phyloP scores from a whole-genome alignment of 1,139 yeast genomes.

The Blastobotrys petasosporus region DNA sequence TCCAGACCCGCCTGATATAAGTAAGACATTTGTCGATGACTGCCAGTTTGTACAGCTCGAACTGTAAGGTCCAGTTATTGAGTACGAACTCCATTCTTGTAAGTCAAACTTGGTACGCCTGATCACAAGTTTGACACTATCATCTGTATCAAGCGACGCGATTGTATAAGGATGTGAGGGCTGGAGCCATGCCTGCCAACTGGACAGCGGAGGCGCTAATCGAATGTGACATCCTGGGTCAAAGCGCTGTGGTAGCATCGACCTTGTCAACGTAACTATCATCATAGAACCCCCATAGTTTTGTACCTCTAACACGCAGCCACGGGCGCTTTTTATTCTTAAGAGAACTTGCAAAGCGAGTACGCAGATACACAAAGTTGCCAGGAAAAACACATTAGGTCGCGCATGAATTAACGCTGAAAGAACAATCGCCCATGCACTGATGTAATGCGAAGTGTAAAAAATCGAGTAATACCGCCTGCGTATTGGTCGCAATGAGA shows the following conservation, averaged over 20 bases:
- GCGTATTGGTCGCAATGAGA: conserved; percentile 57
- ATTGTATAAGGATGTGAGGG: conserved; percentile 82
- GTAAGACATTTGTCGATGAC: conserved; percentile 48
- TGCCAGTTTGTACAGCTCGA: conserved; percentile 23
- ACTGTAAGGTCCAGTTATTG: conserved; percentile 31
- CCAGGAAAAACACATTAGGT: conserved; percentile 55
- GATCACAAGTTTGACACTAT: conserved; percentile 40
- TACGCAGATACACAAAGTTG: conserved; percentile 44
- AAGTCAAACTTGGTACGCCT: conserved; percentile 6
- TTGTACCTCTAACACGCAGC: conserved; percentile 17
- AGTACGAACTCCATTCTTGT: conserved; percentile 23
- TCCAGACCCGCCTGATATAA: conserved; percentile 85
- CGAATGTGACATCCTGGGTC: conserved; percentile 47
- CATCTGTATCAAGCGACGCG: conserved; percentile 56
- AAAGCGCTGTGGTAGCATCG: conserved; percentile 29
- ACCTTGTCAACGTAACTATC: conserved; percentile 32
- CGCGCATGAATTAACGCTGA: conserved; percentile 68
- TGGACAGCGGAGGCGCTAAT: conserved; percentile 31
- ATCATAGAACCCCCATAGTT: no score
- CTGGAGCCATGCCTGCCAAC: conserved; percentile 39
- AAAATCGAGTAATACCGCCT: conserved; percentile 50
- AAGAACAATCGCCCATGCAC: conserved; percentile 59
- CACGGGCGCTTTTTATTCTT: conserved; percentile 4
- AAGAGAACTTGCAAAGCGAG: conserved; percentile 40
- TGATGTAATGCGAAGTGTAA: conserved; percentile 59